phyloP scores from a whole-genome alignment of 2,329 filamentous ascomycete species.

The Ceratocystis variospora region DNA sequence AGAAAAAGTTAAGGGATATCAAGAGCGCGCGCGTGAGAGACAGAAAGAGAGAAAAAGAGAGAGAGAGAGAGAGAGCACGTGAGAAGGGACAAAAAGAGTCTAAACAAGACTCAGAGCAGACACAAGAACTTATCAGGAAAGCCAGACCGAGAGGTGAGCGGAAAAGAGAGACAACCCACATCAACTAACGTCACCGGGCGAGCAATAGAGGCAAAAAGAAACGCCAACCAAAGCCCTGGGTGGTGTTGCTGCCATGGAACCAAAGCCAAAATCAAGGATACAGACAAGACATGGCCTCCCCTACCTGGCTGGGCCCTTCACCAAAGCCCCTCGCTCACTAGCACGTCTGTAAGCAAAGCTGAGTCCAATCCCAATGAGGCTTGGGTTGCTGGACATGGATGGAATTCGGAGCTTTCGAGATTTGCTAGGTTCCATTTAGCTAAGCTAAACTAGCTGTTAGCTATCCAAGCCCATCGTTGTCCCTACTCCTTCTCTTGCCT shows the following conservation, averaged over 20 bases:
- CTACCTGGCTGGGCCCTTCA: neutral
- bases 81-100: neutral
- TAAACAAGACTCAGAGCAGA: neutral
- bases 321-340: neutral
- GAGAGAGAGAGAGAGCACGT: neutral
- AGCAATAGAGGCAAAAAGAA: too few relatives aligned
- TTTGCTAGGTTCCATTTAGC: neutral
- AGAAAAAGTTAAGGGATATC: neutral
- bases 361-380: constrained; percentile 2
- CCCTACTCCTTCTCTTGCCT: neutral
- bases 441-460: neutral
- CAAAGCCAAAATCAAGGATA: neutral
- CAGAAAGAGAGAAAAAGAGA: neutral
- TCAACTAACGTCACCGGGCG: too few relatives aligned
- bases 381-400: neutral
- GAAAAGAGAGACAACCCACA: too few relatives aligned
- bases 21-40: neutral
- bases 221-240: too few relatives aligned
- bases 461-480: neutral
- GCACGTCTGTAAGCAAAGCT: constrained; percentile 3
- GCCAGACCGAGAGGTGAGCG: too few relatives aligned
- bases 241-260: neutral
- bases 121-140: neutral
- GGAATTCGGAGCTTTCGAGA: constrained; percentile 1
- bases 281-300: neutral